Conservation (phyloP, 148 eudicot genomes). For the Rheum nobile region DNA sequence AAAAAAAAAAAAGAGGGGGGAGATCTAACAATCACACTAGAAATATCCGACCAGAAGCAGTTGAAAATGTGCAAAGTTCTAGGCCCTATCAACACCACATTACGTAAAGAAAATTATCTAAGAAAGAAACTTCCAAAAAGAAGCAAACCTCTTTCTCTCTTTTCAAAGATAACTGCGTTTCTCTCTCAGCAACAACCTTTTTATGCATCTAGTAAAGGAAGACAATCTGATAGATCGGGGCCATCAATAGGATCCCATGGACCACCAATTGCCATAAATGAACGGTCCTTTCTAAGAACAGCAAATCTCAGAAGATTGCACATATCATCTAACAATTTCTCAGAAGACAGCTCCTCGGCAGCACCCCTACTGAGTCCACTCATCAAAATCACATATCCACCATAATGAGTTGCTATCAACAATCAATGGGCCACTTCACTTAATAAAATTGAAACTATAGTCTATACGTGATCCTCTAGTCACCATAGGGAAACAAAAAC, state of each 20-base stretch:
- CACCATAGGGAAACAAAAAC: background rate
- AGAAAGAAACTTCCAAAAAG: background rate
- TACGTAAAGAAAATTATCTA: background rate
- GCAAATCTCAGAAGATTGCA: slow-evolving; percentile 84
- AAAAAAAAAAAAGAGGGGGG: too few relatives aligned
- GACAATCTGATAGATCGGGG: slow-evolving; percentile 72
- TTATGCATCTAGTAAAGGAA: slow-evolving; percentile 65
- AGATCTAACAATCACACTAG: background rate
- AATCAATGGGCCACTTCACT: background rate
- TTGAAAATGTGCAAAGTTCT: background rate
- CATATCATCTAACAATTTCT: slow-evolving; percentile 52
- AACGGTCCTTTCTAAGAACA: slow-evolving; percentile 48
- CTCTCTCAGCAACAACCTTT: slow-evolving; percentile 67
- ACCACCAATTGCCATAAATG: slow-evolving; percentile 86
- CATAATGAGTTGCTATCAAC: background rate
- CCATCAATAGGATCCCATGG: slow-evolving; percentile 90
- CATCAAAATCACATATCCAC: slow-evolving; percentile 71
- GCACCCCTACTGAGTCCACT: slow-evolving; percentile 88
- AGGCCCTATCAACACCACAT: background rate
- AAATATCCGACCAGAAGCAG: background rate
- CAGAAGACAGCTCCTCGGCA: slow-evolving; percentile 73
- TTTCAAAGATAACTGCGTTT: slow-evolving; percentile 25
- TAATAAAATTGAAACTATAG: background rate
- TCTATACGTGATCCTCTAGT: background rate
- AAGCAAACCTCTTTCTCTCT: slow-evolving; percentile 12